Conservation (phyloP, 1,284 basidiomycete genomes). For the Leccinum angustisporum region DNA sequence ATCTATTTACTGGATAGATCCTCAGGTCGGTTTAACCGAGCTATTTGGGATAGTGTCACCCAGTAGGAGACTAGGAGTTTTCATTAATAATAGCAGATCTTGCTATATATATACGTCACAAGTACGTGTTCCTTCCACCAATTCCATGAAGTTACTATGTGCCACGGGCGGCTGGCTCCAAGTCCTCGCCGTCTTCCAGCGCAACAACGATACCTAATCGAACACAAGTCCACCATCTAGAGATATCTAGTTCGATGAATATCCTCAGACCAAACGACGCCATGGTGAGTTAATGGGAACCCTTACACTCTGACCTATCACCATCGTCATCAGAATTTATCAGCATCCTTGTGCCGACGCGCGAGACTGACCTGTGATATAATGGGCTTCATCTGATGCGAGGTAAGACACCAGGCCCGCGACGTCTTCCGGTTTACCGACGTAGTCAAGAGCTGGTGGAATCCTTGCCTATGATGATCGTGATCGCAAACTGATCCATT, state of each 20-base stretch:
- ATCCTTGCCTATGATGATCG: constrained; percentile 3
- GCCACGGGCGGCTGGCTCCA: neutral
- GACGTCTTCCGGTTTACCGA: constrained; percentile 7
- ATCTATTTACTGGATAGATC: constrained; percentile 9
- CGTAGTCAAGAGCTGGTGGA: constrained; percentile 17
- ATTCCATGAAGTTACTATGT: neutral
- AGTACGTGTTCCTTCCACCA: neutral
- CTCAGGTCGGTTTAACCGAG: constrained; percentile 7
- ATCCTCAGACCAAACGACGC: neutral
- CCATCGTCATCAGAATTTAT: neutral
- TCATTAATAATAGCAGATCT: neutral
- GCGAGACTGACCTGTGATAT: constrained; percentile 8
- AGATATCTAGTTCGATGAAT: constrained; percentile 2
- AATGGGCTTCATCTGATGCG: constrained; percentile 15
- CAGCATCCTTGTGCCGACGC: neutral
- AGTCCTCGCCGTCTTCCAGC: neutral
- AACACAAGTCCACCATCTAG: constrained; percentile 6
- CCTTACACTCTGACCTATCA: constrained; percentile 11
- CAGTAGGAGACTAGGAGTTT: neutral
- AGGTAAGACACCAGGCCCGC: constrained; percentile 13
- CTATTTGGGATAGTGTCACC: neutral
- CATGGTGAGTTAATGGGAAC: neutral
- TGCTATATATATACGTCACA: neutral
- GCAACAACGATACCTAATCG: neutral
- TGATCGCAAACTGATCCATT: neutral